phyloP scores from a whole-genome alignment of 1,284 basidiomycete species.

The Hymenochaete sp. region DNA sequence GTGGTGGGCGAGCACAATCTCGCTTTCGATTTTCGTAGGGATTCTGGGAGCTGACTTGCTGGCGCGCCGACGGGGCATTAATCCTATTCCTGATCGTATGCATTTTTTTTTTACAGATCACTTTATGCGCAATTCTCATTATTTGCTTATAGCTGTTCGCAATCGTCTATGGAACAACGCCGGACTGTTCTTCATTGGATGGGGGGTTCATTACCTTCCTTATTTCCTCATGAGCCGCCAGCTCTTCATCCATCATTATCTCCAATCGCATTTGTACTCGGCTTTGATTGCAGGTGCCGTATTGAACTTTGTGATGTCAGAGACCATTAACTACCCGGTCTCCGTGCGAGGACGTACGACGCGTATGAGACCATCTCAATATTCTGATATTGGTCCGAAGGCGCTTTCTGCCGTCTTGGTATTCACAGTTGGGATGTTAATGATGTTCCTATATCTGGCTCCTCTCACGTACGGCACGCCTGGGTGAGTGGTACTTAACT shows the following conservation, averaged over 20 bases:
- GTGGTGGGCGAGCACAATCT: conserved; percentile 91
- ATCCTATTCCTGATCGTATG: conserved; percentile 83
- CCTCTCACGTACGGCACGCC: conserved; percentile 90
- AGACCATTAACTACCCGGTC: conserved; percentile 90
- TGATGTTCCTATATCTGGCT: conserved; percentile 66
- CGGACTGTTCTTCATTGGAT: conserved; percentile 91
- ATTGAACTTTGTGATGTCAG: conserved; percentile 85
- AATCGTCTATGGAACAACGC: conserved; percentile 91
- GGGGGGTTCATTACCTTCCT: conserved; percentile 94
- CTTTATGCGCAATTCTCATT: conserved; percentile 6
- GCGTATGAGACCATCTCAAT: conserved; percentile 49
- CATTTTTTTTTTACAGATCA: conserved; percentile 28
- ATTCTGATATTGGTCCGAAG: conserved; percentile 66
- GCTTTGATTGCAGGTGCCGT: conserved; percentile 87
- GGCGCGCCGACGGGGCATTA: conserved; percentile 75
- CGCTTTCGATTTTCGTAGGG: conserved; percentile 82
- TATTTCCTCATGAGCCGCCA: conserved; percentile 99
- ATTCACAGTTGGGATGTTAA: conserved; percentile 54
- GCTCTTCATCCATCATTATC: conserved; percentile 95
- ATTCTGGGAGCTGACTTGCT: conserved; percentile 85
- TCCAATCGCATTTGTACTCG: conserved; percentile 89
- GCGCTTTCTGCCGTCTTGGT: conserved; percentile 55
- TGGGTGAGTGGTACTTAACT: conserved; percentile 49
- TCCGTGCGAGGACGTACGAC: conserved; percentile 60
- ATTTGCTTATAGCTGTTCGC: conserved; percentile 55